Evolutionary conservation across 306 rosid genomes (phyloP), one percentile per base, ranked within the genome.

Genomic region (Corylus avellana): DNA sequence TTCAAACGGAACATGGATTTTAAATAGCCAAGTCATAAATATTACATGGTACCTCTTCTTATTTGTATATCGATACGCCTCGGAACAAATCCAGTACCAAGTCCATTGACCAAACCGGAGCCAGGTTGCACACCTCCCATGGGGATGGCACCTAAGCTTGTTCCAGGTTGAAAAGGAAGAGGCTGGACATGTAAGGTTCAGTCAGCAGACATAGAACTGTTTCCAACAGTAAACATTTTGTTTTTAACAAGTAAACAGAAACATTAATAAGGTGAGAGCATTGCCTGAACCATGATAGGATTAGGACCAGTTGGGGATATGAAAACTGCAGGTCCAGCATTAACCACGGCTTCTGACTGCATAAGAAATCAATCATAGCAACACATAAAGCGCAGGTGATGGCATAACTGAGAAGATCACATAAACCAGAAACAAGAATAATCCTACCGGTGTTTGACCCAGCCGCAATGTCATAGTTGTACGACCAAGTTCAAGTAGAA

Each of bases 61-160:
- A 96, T 96, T 84, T 96, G 99, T 85, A 96, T 96, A 73, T 96
- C 99, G 61, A 96, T 93, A 75, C 96, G 97, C 88, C 98, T 87
- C 13, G 99, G 99, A 69, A 89, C 75, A 82, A 90, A 86, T 69
- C 85, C 90, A 29, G 92, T 84, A 50, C 96, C 90, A 75, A 83
- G 85, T 70, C 92, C 97, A 77, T 89, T 83, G 18, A 87, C 88
- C 69, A 91, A 78, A 80, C 88, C 88, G 85, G 98, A 81, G 63
- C 86, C 85, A 79, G 97, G 80, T 79, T 91, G 99, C 83, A 89
- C 71, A 55, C 89, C 78, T 82, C 92, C 96, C 80, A 87, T 85
- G 84, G 99, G 96, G 42, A 89, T 81, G 80, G 97, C 80, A 75
- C 97, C 94, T 71, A 93, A 82, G 85, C 86, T 87, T 75, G 89